Conservation (phyloP, 176 grass and related monocot genomes). For the Musa schizocarpa region DNA sequence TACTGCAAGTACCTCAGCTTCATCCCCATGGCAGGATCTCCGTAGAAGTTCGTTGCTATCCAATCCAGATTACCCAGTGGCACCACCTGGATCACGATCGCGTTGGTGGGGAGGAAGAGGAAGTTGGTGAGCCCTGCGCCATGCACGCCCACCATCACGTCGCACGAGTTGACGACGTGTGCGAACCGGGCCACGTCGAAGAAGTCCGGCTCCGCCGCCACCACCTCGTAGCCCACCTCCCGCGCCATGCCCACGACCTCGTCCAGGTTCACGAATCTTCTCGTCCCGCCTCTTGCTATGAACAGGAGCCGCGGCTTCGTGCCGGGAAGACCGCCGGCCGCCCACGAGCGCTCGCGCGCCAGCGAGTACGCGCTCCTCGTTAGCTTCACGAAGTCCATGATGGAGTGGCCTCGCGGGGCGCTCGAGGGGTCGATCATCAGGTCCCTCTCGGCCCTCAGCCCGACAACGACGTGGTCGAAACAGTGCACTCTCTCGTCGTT, state of each 20-base stretch:
- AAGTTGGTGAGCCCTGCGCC: slow-evolving; percentile 79
- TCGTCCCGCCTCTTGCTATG: slow-evolving; percentile 44
- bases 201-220: slow-evolving; percentile 46
- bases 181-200: slow-evolving; percentile 47
- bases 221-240: slow-evolving; percentile 64
- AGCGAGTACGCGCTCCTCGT: slow-evolving; percentile 45
- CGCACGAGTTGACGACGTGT: slow-evolving; percentile 42
- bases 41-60: slow-evolving; percentile 1
- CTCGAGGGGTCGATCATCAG: slow-evolving; percentile 47
- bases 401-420: slow-evolving; percentile 32
- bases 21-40: neutral
- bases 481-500: slow-evolving; percentile 56
- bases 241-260: slow-evolving; percentile 39
- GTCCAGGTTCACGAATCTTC: slow-evolving; percentile 50
- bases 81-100: neutral
- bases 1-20: slow-evolving; percentile 3
- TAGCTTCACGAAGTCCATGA: slow-evolving; percentile 53
- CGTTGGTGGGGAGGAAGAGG: neutral
- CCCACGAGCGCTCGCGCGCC: slow-evolving; percentile 18
- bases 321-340: slow-evolving; percentile 22
- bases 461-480: slow-evolving; percentile 51
- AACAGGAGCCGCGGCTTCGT: slow-evolving; percentile 53
- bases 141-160: slow-evolving; percentile 86
- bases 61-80: neutral
- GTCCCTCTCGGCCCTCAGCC: slow-evolving; percentile 52